Percentiles rank a stretch among this genome's conserved stretches.
phyloP scores from a whole-genome alignment of 2,329 filamentous ascomycete species.

The Curvularia sp. region DNA sequence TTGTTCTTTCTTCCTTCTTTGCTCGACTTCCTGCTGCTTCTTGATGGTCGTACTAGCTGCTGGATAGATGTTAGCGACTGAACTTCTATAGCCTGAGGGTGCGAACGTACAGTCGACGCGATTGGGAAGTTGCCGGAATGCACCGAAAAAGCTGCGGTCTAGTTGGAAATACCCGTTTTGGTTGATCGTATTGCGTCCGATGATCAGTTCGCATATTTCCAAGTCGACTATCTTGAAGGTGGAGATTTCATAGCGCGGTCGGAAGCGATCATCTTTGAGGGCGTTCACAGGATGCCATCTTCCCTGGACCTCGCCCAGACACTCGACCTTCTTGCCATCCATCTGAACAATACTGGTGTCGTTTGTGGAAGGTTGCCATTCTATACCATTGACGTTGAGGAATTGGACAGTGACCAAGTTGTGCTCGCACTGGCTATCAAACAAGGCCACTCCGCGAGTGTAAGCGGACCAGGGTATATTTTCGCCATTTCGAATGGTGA shows the following conservation, averaged over 20 bases:
- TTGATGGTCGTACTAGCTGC: not conserved
- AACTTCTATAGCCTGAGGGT: not conserved
- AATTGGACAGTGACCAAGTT: constrained; percentile 1
- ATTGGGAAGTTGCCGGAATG: not conserved
- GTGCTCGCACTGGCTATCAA: not conserved
- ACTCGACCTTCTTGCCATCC: not conserved
- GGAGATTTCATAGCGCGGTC: not conserved
- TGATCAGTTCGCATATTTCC: not conserved
- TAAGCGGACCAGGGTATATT: not conserved
- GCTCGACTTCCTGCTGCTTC: not conserved
- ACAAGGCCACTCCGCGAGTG: not conserved
- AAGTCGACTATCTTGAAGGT: constrained; percentile 1
- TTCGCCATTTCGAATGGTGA: not conserved
- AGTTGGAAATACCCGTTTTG: not conserved
- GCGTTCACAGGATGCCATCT: not conserved
- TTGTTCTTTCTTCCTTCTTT: not conserved
- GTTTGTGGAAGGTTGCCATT: not conserved
- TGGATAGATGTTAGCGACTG: not conserved
- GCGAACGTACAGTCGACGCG: not conserved
- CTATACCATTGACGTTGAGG: not conserved
- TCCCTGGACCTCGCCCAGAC: not conserved
- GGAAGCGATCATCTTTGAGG: not conserved
- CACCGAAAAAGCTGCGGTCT: not conserved
- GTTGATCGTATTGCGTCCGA: not conserved
- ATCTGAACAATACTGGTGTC: not conserved